A percentile compares a stretch with the other conserved stretches of the same genome.
Evolutionary conservation across 108 stramenopile genomes (phyloP).

Genomic region (Chaetoceros muelleri): DNA sequence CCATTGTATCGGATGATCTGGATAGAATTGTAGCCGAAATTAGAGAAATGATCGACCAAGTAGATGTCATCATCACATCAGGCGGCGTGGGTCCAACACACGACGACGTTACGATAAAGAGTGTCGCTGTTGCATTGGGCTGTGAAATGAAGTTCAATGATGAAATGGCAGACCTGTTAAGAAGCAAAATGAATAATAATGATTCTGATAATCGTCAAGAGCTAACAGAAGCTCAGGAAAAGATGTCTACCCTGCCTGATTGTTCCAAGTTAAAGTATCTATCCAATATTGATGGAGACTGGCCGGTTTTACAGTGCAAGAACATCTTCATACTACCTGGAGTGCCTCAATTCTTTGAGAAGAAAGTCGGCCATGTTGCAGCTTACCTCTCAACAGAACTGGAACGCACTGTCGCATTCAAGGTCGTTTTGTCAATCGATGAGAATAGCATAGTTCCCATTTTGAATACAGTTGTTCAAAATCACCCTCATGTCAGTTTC

Average conservation of each 20-base stretch:
- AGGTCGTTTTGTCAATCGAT: conserved; percentile 51
- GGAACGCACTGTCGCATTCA: conserved; percentile 47
- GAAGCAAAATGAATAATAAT: conserved; percentile 21
- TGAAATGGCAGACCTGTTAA: conserved; percentile 83
- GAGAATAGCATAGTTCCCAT: conserved; percentile 58
- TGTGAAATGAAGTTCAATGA: conserved; percentile 53
- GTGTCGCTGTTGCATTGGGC: conserved; percentile 70
- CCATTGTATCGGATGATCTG: conserved; percentile 74
- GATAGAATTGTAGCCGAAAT: conserved; percentile 77
- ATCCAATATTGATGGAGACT: conserved; percentile 33
- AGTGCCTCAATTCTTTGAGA: conserved; percentile 80
- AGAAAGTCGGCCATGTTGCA: conserved; percentile 73
- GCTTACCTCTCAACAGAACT: conserved; percentile 46
- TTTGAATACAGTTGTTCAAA: conserved; percentile 51
- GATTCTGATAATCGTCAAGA: conserved; percentile 14
- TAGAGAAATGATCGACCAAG: conserved; percentile 38
- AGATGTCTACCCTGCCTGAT: conserved; percentile 75
- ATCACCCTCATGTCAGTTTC: conserved; percentile 60
- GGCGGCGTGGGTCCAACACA: conserved; percentile 97
- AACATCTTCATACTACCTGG: conserved; percentile 95
- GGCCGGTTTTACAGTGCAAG: conserved; percentile 78
- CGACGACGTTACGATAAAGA: conserved; percentile 93
- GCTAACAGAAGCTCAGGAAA: conserved; percentile 67
- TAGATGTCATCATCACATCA: conserved; percentile 86
- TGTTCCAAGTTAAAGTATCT: conserved; percentile 56